Conservation (phyloP, 2,329 filamentous ascomycete genomes). For the Pseudodiploospora longispora region DNA sequence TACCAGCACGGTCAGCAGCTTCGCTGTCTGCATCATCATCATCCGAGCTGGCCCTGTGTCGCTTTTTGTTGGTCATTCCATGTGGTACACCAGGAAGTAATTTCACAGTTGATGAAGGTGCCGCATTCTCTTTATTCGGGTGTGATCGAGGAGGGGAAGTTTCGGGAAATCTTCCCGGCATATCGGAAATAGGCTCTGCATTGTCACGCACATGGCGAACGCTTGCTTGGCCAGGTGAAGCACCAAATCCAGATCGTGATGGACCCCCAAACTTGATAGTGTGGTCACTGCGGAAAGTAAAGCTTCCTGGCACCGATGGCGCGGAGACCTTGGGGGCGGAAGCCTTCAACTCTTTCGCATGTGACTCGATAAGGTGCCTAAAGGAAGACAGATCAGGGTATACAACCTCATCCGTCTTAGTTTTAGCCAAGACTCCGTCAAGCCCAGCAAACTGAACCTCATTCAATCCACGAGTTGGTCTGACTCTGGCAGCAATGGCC, state of each 20-base stretch:
- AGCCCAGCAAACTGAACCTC: constrained; percentile 22
- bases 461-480: constrained; percentile 5
- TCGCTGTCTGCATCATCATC: constrained; percentile 46
- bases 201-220: constrained; percentile 52
- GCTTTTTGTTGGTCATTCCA: constrained; percentile 59
- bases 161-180: constrained; percentile 50
- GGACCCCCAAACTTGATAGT: constrained; percentile 49
- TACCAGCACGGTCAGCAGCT: constrained; percentile 41
- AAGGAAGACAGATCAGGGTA: constrained; percentile 47
- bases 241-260: constrained; percentile 46
- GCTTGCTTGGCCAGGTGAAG: constrained; percentile 50
- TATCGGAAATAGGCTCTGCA: constrained; percentile 31
- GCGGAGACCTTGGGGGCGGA: constrained; percentile 18
- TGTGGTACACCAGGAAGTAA: constrained; percentile 45
- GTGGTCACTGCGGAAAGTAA: constrained; percentile 59
- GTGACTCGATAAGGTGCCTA: constrained; percentile 22
- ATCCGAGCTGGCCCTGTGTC: constrained; percentile 48
- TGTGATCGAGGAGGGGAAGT: constrained; percentile 22
- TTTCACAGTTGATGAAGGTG: constrained; percentile 24
- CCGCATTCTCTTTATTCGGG: constrained; percentile 49
- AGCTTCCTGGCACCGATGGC: constrained; percentile 45
- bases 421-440: constrained; percentile 18
- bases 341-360: constrained; percentile 7
- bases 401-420: constrained; percentile 27
- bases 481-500: constrained; percentile 20